These are phyloP conservation scores for Penicillium taxi DNA, from an alignment of 495 filamentous ascomycete genomes.

Conservation along the genomic window DNA sequence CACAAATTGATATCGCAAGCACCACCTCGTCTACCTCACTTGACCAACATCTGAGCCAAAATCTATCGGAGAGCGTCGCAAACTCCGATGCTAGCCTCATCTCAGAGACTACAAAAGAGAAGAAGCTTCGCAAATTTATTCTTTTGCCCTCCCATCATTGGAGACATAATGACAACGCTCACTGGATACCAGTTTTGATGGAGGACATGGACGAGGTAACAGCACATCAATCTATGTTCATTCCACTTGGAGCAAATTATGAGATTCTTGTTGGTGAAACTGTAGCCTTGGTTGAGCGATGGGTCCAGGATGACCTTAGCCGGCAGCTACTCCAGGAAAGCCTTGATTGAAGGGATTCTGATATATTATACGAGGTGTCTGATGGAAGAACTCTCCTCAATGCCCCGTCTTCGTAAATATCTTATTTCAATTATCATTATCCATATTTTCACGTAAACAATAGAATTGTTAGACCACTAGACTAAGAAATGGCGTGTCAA, in stretches of 20 bases:
- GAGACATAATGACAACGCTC: slow-evolving; percentile 43
- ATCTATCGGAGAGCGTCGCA: slow-evolving; percentile 9
- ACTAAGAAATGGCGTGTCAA: too few species aligned
- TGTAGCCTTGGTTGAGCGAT: slow-evolving; percentile 57
- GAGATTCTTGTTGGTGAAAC: slow-evolving; percentile 71
- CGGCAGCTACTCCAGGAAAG: slow-evolving; percentile 14
- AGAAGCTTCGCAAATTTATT: slow-evolving; percentile 67
- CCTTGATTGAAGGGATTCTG: slow-evolving; percentile 11
- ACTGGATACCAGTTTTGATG: slow-evolving; percentile 75
- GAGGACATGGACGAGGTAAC: slow-evolving; percentile 74
- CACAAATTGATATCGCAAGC: neutral
- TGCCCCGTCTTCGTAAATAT: too few species aligned
- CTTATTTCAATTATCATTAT: too few species aligned
- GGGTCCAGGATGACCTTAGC: slow-evolving; percentile 52
- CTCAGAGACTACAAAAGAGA: slow-evolving; percentile 14
- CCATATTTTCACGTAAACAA: too few species aligned
- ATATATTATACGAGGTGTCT: neutral
- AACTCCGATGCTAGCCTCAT: slow-evolving; percentile 3
- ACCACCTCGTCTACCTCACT: slow-evolving; percentile 4
- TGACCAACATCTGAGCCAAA: slow-evolving; percentile 2
- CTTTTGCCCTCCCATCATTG: slow-evolving; percentile 52
- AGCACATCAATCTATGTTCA: slow-evolving; percentile 80
- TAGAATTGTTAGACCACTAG: too few species aligned
- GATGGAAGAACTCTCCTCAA: too few species aligned
- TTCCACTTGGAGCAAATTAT: slow-evolving; percentile 54